phyloP scores from a whole-genome alignment of 306 rosid genomes.

The Corylus heterophylla region DNA sequence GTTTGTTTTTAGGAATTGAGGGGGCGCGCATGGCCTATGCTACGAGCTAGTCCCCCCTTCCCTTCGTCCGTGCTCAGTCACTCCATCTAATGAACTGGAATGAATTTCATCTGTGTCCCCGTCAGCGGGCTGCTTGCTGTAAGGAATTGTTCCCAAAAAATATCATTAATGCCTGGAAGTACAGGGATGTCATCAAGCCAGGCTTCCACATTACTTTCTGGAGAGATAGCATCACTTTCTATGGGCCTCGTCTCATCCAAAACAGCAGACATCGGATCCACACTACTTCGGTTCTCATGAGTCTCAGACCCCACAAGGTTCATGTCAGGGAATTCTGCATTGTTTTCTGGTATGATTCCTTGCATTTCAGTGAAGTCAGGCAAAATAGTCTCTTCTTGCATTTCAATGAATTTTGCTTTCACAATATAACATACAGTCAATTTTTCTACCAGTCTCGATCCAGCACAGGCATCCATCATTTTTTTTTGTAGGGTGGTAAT shows the following conservation, averaged over 20 bases:
- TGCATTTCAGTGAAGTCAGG: slow-evolving; percentile 41
- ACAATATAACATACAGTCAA: background rate
- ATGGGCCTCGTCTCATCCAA: slow-evolving; percentile 42
- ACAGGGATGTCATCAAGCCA: slow-evolving; percentile 41
- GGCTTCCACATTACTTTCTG: slow-evolving; percentile 36
- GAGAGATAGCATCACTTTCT: slow-evolving; percentile 40
- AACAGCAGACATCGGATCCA: slow-evolving; percentile 47
- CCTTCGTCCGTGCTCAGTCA: slow-evolving; percentile 22
- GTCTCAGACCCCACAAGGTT: slow-evolving; percentile 38
- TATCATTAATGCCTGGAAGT: slow-evolving; percentile 64
- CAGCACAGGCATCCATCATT: background rate
- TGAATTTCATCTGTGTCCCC: slow-evolving; percentile 47
- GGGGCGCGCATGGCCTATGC: too few species aligned
- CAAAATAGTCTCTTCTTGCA: slow-evolving; percentile 34
- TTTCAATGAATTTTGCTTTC: background rate
- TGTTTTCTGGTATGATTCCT: slow-evolving; percentile 38
- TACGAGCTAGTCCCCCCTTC: slow-evolving; percentile 17
- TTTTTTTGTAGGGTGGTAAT: background rate
- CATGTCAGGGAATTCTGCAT: slow-evolving; percentile 30
- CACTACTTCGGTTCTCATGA: slow-evolving; percentile 28
- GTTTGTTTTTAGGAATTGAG: too few species aligned
- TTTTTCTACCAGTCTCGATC: background rate
- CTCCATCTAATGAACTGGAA: slow-evolving; percentile 44
- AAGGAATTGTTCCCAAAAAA: slow-evolving; percentile 69
- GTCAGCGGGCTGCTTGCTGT: slow-evolving; percentile 32